Conservation (phyloP, 2,329 filamentous ascomycete species). For the Paraphaeosphaeria minitans region DNA sequence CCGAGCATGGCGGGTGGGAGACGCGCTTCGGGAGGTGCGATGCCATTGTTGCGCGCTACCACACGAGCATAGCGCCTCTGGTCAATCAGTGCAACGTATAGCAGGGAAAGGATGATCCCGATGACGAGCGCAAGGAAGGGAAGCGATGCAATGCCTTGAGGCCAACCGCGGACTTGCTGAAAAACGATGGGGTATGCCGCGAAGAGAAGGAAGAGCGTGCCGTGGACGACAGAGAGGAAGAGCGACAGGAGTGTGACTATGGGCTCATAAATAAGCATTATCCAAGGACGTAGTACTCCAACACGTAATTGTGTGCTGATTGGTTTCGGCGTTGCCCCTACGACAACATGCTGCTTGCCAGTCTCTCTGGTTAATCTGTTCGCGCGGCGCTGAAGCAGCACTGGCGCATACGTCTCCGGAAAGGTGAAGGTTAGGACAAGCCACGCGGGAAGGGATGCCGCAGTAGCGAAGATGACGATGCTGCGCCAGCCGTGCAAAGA, state of each 20-base stretch:
- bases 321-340: constrained; percentile 39
- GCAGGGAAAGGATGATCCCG: constrained; percentile 53
- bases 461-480: constrained; percentile 71
- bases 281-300: constrained; percentile 59
- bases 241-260: constrained; percentile 45
- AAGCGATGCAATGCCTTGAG: constrained; percentile 61
- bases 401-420: constrained; percentile 83
- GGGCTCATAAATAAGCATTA: constrained; percentile 62
- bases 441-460: constrained; percentile 71
- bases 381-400: constrained; percentile 72
- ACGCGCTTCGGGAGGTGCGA: constrained; percentile 68
- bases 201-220: constrained; percentile 46
- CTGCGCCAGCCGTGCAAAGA: constrained; percentile 75
- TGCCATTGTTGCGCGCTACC: constrained; percentile 47
- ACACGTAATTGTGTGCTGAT: constrained; percentile 62
- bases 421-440: constrained; percentile 76
- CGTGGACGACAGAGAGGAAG: constrained; percentile 24
- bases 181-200: constrained; percentile 63
- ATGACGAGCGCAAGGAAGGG: constrained; percentile 66
- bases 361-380: constrained; percentile 70
- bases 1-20: constrained; percentile 66
- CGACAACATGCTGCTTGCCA: constrained; percentile 61
- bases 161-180: constrained; percentile 59
- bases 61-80: constrained; percentile 24
- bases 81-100: constrained; percentile 25